phyloP scores from a whole-genome alignment of 73 alveolate species.

The Paramecium pentaurelia region DNA sequence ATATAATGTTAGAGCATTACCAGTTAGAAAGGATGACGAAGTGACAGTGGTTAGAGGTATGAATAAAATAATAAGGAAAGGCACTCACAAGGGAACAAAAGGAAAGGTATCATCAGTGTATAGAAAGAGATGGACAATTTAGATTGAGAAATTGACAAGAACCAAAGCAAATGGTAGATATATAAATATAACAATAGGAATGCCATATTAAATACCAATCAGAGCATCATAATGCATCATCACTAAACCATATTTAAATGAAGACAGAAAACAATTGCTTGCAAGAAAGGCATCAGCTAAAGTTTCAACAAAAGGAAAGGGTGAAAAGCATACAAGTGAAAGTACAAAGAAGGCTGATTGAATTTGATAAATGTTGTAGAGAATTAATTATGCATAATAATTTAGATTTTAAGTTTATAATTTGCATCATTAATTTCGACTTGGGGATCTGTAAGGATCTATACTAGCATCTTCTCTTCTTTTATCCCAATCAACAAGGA shows the following conservation, averaged over 20 bases:
- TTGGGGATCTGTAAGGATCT: neutral
- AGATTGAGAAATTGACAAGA: slow-evolving; percentile 84
- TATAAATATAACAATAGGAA: neutral
- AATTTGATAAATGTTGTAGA: neutral
- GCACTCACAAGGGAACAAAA: slow-evolving; percentile 76
- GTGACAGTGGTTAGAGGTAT: slow-evolving; percentile 73
- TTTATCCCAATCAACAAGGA: neutral
- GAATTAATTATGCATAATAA: neutral
- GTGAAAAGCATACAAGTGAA: slow-evolving; percentile 55
- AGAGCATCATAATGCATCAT: slow-evolving; percentile 48
- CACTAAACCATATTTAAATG: slow-evolving; percentile 36
- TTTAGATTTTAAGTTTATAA: neutral
- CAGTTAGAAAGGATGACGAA: slow-evolving; percentile 93
- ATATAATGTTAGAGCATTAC: slow-evolving; percentile 88
- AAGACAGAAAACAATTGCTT: slow-evolving; percentile 40
- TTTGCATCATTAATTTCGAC: neutral
- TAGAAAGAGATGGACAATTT: slow-evolving; percentile 92
- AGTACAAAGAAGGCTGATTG: neutral
- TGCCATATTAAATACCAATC: slow-evolving; percentile 52
- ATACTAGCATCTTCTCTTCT: neutral
- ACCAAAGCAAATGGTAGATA: slow-evolving; percentile 69
- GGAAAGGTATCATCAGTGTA: slow-evolving; percentile 92
- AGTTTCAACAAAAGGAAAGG: slow-evolving; percentile 41
- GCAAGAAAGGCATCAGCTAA: slow-evolving; percentile 56
- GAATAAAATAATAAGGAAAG: neutral